Evolutionary conservation across 2,329 filamentous ascomycete genomes (phyloP), one percentile per base, ranked within the genome.

Genomic region (Botrytis fragariae): DNA sequence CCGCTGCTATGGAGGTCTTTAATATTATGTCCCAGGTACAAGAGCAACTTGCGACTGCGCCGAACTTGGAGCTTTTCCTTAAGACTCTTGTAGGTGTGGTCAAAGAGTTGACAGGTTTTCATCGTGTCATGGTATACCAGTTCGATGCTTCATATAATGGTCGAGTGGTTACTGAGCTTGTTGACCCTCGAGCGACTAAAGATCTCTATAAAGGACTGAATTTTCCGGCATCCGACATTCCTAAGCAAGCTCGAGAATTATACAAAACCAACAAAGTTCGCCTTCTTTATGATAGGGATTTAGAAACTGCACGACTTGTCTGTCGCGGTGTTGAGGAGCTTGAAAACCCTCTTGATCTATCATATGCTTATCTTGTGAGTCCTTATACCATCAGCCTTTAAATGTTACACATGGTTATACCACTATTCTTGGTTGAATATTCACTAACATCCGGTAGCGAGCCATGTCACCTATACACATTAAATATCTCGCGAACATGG

Each of bases 1-100:
- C 93, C 63, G 92, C 92, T 8, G 92, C 92, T 0, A 96, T 96
- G 90, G 92, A 97, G 78, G 92, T 96, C 1, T 97, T 97, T 82
- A 94, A 94, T 81, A 94, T 97, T 76, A 93, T 97, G 88, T 93
- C 92, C 1, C 94, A 97, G 80, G 92, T 97, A 0, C 94, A 97
- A 80, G 93, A 97, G 78, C 94, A 97, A 81, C 85, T 97, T 20
- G 88, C 92, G 7, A 88, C 89, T 39, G 93, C 94, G 1, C 85
- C 89, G 0, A 91, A 87, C 74, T 84, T 97, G 0, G 90, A 94
- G 1, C 85, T 82, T 1, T 93, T 97, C 74, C 84, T 97, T 54
- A 95, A 96, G 78, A 90, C 95, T 9, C 83, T 96, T 4, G 92
- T 95, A 0, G 94, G 94, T 0, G 92, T 97, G 12, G 89, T 97